Base-by-base conservation (phyloP, 192 early-diverging fungal genomes). In the Backusella tarrabulga region DNA sequence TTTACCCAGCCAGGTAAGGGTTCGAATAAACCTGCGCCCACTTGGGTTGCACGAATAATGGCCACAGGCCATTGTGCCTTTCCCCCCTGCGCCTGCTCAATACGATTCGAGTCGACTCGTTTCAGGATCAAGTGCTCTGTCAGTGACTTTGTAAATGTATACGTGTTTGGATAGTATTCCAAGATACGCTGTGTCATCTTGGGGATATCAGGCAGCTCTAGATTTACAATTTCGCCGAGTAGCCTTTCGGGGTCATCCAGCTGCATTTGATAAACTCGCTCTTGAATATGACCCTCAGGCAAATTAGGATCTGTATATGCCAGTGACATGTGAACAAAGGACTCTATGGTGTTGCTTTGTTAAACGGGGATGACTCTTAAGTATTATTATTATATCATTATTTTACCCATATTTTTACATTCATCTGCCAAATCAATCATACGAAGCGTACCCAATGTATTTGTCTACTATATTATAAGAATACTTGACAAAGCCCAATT, bases 81-180 rank as follows among this genome's bases (percentile, higher is more conserved):
- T 32, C 79, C 83, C 35, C 79, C 79, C 26, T 84, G 78, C 21
- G 66, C 74, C 70, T 84, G 79, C 54, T 84, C 83, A 3, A 78
- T 17, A 9, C 83, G 72, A 54, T 84, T 84, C 14, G 74, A 76
- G 66, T 84, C 83, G 4, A 77, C 76, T 41, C 85, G 76, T 23
- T 85, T 83, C 40, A 81, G 56, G 42, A 88, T 83, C 50, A 88
- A 42, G 44, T 86, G 84, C 32, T 88, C 87, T 9, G 85, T 85
- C 35, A 88, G 52, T 6, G 82, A 77, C 60, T 88, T 88, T 4
- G 87, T 84, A 72, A 88, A 88, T 0, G 84, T 83, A 42, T 88
- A 86, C 0, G 85, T 86, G 52, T 85, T 88, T 36, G 87, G 87
- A 73, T 88, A 88, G 21, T 77, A 26, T 17, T 26, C 32, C 36